These are phyloP conservation scores for Colletotrichum sansevieriae DNA, from an alignment of 2,329 filamentous ascomycete species.

Conservation along the genomic window DNA sequence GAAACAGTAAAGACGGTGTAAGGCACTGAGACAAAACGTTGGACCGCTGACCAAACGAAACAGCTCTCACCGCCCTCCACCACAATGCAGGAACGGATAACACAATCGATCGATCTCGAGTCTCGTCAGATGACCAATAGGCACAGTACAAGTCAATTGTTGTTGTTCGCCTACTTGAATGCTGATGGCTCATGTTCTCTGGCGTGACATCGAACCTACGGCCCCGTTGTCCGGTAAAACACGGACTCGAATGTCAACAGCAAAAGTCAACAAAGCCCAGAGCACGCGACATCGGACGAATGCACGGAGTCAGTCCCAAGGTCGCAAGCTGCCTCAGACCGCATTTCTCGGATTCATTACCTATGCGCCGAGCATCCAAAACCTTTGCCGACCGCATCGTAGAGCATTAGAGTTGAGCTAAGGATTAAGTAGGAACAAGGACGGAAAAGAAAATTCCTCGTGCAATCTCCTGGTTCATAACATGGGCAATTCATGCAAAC, in stretches of 20 bases:
- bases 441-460: neutral
- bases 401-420: neutral
- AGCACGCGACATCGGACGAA: conserved; percentile 39
- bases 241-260: conserved; percentile 32
- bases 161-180: conserved; percentile 1
- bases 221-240: conserved; percentile 36
- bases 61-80: neutral
- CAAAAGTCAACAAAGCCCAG: conserved; percentile 37
- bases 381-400: neutral
- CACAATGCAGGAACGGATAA: conserved; percentile 26
- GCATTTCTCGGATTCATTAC: conserved; percentile 11
- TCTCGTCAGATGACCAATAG: neutral
- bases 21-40: conserved; percentile 27
- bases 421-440: neutral
- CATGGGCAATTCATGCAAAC: conserved; percentile 35
- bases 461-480: conserved; percentile 17
- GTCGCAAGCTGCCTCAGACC: conserved; percentile 21
- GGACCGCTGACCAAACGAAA: conserved; percentile 32
- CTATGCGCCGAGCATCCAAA: neutral
- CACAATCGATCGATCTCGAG: conserved; percentile 25
- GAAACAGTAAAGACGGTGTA: conserved; percentile 12
- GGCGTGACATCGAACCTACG: conserved; percentile 21
- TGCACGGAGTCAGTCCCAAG: conserved; percentile 16
- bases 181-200: neutral
- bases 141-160: conserved; percentile 16